Percentiles rank a stretch among this genome's conserved stretches.
These are phyloP conservation scores for Chloranthus sessilifolius DNA, from an alignment of 164 flowering plant genomes.

Conservation along the genomic window DNA sequence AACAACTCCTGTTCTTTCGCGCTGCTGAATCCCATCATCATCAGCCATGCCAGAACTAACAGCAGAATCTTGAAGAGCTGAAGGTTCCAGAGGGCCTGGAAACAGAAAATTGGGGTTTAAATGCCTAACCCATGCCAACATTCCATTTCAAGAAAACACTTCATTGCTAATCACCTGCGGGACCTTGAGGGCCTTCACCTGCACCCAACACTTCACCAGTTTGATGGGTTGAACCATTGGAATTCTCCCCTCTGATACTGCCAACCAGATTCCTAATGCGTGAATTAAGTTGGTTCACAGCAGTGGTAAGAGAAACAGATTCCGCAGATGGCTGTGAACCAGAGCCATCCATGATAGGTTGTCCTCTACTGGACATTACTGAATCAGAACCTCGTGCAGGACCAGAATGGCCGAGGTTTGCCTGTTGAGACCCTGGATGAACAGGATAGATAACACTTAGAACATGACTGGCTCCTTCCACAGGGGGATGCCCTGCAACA, in stretches of 20 bases:
- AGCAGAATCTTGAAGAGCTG: conserved; percentile 23
- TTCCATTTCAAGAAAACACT: neutral
- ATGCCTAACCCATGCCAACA: neutral
- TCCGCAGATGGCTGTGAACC: conserved; percentile 29
- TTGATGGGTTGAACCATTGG: neutral
- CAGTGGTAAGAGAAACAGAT: conserved; percentile 25
- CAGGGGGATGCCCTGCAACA: conserved; percentile 21
- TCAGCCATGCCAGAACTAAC: conserved; percentile 12
- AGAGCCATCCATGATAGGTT: conserved; percentile 26
- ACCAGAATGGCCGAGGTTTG: conserved; percentile 8
- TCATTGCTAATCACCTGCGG: conserved; percentile 33
- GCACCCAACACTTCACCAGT: neutral
- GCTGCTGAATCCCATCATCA: conserved; percentile 17
- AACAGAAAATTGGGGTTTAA: conserved; percentile 4
- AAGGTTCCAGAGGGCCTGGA: conserved; percentile 28
- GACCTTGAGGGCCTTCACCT: conserved; percentile 12
- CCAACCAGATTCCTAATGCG: conserved; percentile 34
- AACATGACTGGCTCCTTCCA: conserved; percentile 18
- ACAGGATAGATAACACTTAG: conserved; percentile 16
- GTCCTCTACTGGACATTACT: conserved; percentile 23
- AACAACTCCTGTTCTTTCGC: conserved; percentile 6
- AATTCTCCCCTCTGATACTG: conserved; percentile 27
- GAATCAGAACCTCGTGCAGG: conserved; percentile 20
- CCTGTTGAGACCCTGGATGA: conserved; percentile 19
- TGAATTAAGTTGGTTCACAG: conserved; percentile 38